Conservation (phyloP, 78 protist species). For the Planoprotostelium fungivorum region DNA sequence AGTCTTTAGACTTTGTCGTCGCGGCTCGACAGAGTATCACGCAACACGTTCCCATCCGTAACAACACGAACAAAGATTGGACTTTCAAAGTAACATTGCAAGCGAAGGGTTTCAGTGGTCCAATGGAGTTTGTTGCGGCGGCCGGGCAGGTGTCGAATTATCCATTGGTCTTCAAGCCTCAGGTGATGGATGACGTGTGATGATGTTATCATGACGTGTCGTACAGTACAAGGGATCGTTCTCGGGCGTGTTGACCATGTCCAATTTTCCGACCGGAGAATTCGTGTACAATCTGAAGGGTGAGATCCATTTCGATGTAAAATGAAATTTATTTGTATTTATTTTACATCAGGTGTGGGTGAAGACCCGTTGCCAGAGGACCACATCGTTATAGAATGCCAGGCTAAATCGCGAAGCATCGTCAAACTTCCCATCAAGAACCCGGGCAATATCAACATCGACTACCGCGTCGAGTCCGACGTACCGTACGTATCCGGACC, state of each 20-base stretch:
- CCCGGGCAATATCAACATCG: background rate
- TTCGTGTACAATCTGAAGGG: constrained; percentile 42
- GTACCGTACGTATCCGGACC: constrained; percentile 41
- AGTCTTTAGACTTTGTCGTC: constrained; percentile 9
- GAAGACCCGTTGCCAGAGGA: constrained; percentile 68
- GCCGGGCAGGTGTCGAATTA: background rate
- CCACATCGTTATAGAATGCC: constrained; percentile 26
- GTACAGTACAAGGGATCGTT: background rate
- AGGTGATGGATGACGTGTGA: constrained; percentile 8
- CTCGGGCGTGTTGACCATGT: background rate
- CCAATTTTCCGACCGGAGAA: background rate
- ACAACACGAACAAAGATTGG: constrained; percentile 19
- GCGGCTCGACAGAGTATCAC: constrained; percentile 15
- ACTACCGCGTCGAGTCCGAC: constrained; percentile 52
- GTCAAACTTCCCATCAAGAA: constrained; percentile 16
- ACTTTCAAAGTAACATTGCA: background rate
- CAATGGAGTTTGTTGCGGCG: constrained; percentile 19
- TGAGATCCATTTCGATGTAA: background rate
- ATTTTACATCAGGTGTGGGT: background rate
- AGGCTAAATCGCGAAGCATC: background rate
- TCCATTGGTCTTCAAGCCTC: constrained; percentile 27
- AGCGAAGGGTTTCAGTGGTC: constrained; percentile 48
- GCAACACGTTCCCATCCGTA: constrained; percentile 36
- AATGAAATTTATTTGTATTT: too few relatives aligned
- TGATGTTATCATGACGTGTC: background rate